Percentiles rank a stretch among this genome's conserved stretches.
phyloP scores from a whole-genome alignment of 129 eudicot genomes.

The Flaveria trinervia region DNA sequence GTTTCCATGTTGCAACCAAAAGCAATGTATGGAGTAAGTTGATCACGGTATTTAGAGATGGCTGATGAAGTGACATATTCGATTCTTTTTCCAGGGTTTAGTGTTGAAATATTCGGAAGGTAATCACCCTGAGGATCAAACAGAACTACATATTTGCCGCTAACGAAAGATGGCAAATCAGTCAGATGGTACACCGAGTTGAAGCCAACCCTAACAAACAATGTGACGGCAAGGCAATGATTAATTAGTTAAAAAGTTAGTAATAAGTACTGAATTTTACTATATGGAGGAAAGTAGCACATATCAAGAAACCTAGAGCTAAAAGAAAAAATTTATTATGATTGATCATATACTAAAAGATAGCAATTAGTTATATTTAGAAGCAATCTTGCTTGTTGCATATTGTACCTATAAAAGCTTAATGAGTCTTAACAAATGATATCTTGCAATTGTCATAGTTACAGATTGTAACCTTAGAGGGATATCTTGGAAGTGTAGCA shows the following conservation, averaged over 20 bases:
- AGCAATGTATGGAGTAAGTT: constrained; percentile 85
- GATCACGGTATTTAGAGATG: constrained; percentile 75
- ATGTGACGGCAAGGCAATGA: constrained; percentile 20
- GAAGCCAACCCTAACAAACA: constrained; percentile 85
- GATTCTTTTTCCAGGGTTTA: constrained; percentile 95
- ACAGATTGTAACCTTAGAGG: neutral
- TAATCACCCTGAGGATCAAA: constrained; percentile 97
- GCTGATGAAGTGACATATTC: constrained; percentile 91
- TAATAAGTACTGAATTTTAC: neutral
- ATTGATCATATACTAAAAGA: constrained; percentile 7
- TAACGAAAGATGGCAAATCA: constrained; percentile 95
- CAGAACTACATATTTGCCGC: constrained; percentile 85
- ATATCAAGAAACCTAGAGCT: constrained; percentile 20
- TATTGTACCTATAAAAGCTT: neutral
- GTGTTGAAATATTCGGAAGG: constrained; percentile 87
- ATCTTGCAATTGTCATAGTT: neutral
- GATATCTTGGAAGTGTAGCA: neutral
- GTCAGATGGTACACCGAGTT: constrained; percentile 98
- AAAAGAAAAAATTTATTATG: constrained; percentile 7
- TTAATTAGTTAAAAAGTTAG: constrained; percentile 14
- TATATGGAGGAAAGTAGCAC: constrained; percentile 13
- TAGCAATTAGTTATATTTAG: neutral
- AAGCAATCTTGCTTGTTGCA: constrained; percentile 2
- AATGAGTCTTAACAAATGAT: neutral
- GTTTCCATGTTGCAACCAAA: constrained; percentile 92